A percentile compares a stretch with the other conserved stretches of the same genome.
Evolutionary conservation across 176 grass and related monocot genomes (phyloP).

Genomic region (Poa pratensis): DNA sequence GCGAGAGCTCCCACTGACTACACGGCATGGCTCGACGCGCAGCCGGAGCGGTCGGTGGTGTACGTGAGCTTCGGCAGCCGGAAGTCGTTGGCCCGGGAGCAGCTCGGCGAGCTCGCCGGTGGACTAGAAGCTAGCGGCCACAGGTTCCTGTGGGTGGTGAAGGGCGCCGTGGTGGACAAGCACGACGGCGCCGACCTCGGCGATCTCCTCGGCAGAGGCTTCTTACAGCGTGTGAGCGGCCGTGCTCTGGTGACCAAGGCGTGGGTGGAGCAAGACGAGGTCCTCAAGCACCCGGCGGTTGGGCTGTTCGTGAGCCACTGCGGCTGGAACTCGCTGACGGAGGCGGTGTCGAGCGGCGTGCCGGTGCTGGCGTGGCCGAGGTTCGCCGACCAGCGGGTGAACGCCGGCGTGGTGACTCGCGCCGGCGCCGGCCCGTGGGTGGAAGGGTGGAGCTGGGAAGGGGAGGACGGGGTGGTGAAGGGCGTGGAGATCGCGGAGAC

Average conservation of each 20-base stretch:
- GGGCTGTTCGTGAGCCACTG: conserved; percentile 76
- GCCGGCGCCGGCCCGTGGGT: conserved; percentile 50
- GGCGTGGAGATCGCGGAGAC: conserved; percentile 38
- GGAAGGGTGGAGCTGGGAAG: conserved; percentile 72
- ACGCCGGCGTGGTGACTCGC: conserved; percentile 45
- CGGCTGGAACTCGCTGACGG: conserved; percentile 80
- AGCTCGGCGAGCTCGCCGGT: conserved; percentile 55
- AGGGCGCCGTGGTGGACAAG: conserved; percentile 57
- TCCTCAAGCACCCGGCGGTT: conserved; percentile 56
- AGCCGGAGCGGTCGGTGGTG: conserved; percentile 71
- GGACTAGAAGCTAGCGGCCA: conserved; percentile 57
- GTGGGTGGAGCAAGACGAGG: conserved; percentile 75
- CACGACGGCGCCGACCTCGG: conserved; percentile 41
- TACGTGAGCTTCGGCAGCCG: conserved; percentile 86
- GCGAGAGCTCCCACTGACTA: background rate
- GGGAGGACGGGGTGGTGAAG: conserved; percentile 43
- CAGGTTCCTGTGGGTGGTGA: conserved; percentile 85
- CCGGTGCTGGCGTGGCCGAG: conserved; percentile 73
- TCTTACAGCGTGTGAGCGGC: conserved; percentile 46
- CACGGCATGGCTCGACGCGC: conserved; percentile 51
- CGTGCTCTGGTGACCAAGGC: conserved; percentile 59
- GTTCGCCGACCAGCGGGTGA: conserved; percentile 70
- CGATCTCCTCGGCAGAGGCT: conserved; percentile 44
- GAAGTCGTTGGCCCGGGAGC: conserved; percentile 47
- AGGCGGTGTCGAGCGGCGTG: conserved; percentile 52